A percentile compares a stretch with the other conserved stretches of the same genome.
These are phyloP conservation scores for Cucurbita ficifolia DNA, from an alignment of 306 rosid species.

Conservation along the genomic window DNA sequence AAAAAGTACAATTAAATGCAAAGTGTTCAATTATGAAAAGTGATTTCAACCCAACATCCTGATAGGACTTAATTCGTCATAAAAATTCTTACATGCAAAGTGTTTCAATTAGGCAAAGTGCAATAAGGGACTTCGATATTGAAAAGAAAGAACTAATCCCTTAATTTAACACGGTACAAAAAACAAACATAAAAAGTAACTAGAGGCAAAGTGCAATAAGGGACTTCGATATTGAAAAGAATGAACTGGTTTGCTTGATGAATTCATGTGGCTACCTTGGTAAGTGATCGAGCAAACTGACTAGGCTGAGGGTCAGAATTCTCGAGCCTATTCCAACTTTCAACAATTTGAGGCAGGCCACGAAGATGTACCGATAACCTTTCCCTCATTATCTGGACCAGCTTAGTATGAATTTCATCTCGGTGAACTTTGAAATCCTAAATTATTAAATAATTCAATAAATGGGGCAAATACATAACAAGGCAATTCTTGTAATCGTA, in stretches of 20 bases:
- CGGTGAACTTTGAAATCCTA: constrained; percentile 94
- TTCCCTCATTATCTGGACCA: constrained; percentile 99
- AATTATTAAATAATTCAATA: constrained; percentile 6
- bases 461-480: not conserved
- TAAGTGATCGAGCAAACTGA: constrained; percentile 91
- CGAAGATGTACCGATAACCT: constrained; percentile 85
- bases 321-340: constrained; percentile 93
- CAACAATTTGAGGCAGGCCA: constrained; percentile 86
- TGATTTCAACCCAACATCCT: too few relatives aligned
- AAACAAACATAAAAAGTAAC: not conserved
- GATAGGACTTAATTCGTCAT: not conserved
- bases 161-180: not conserved
- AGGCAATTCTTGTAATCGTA: not conserved
- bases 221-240: too few relatives aligned
- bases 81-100: not conserved
- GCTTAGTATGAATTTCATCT: constrained; percentile 92
- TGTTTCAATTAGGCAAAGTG: not conserved
- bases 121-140: not conserved
- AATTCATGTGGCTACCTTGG: constrained; percentile 44
- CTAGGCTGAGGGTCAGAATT: constrained; percentile 86
- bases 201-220: not conserved
- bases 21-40: not conserved
- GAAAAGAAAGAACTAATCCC: not conserved
- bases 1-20: not conserved
- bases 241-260: not conserved